Base-by-base conservation (phyloP, 139 green algal genomes). In the Eudorina sp. region DNA sequence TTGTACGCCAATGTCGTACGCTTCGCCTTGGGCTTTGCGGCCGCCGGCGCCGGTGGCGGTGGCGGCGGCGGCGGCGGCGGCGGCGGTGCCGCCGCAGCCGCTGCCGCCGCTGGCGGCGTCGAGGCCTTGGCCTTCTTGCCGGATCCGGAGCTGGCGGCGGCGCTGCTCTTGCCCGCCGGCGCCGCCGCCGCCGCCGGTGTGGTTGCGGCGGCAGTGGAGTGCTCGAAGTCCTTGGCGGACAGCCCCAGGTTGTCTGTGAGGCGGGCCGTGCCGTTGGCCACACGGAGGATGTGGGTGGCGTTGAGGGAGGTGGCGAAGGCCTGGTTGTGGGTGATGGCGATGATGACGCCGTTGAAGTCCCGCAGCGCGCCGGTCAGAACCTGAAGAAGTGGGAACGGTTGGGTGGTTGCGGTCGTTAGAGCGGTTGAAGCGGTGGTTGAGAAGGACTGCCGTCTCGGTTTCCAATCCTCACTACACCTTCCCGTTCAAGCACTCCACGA, bases 311-410 rank as follows among this genome's bases (percentile, higher is more conserved):
- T 72, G 38, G 93, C 93, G 88, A 95, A 95, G 34, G 93, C 78
- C 25, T 78, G 79, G 73, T 91, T 93, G 60, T 96, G 93, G 23
- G 92, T 95, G 89, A 95, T 94, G 18, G 92, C 91, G 2, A 96
- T 83, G 48, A 96, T 93, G 43, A 88, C 91, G 34, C 93, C 93
- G 23, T 91, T 45, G 36, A 95, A 94, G 27, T 90, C 75, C 29
- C 90, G 74, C 19, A 94, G 84, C 11, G 90, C 92, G 21, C 91
- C 85, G 3, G 85, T 90, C 55, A 90, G 62, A 29, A 90, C 85
- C 85, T 90, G 58, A 18, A n/a, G n/a, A n/a, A n/a, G n/a, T n/a
- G n/a, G n/a, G n/a, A n/a, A n/a, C n/a, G n/a, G n/a, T n/a, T n/a
- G n/a, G n/a, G n/a, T n/a, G n/a, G n/a, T n/a, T n/a, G n/a, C n/a